Conservation (phyloP, 768 basidiomycete species). For the Hydnum rufescens region DNA sequence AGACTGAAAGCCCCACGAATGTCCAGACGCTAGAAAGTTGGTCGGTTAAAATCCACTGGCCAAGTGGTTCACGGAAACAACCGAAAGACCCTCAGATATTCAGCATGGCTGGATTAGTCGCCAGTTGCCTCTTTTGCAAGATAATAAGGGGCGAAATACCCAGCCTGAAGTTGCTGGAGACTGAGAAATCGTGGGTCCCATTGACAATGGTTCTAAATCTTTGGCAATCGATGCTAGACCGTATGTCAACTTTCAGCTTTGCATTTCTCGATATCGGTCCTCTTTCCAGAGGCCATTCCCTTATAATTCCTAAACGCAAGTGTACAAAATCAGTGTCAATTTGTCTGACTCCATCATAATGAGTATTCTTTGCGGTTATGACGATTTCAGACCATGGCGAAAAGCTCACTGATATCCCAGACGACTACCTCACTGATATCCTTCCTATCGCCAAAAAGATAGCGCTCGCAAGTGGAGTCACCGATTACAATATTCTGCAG, state of each 20-base stretch:
- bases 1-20: background rate
- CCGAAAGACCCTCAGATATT: too few species aligned
- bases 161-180: constrained; percentile 67
- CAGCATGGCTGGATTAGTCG: too few species aligned
- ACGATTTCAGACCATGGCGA: constrained; percentile 22
- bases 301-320: constrained; percentile 85
- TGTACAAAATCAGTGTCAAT: background rate
- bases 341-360: background rate
- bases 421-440: constrained; percentile 22
- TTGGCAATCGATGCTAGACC: background rate
- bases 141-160: constrained; percentile 86
- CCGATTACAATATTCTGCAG: constrained; percentile 27
- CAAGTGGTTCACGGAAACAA: too few species aligned
- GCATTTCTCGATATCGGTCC: constrained; percentile 91
- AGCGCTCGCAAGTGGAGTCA: constrained; percentile 16
- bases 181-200: constrained; percentile 39
- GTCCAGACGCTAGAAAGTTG: too few species aligned
- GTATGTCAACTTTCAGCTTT: constrained; percentile 24
- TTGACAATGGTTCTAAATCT: constrained; percentile 10
- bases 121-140: constrained; percentile 95
- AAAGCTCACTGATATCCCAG: constrained; percentile 26
- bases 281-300: constrained; percentile 71
- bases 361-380: background rate
- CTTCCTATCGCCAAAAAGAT: constrained; percentile 23
- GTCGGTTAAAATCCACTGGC: too few species aligned